Conservation (phyloP, 192 early-diverging fungal species). For the Coemansia sp. region DNA sequence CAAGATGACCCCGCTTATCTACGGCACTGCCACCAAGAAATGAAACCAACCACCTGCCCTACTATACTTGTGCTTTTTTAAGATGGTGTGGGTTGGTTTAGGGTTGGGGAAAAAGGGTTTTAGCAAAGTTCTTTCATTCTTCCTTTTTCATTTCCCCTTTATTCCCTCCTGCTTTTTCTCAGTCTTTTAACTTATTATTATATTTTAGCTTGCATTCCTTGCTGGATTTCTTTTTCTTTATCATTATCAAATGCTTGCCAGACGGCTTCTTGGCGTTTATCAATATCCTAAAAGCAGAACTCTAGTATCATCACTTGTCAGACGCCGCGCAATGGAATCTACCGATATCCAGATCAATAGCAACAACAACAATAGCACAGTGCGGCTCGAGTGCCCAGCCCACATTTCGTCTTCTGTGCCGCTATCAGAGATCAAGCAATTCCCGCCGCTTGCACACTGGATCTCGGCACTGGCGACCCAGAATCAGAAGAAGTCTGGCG, state of each 20-base stretch:
- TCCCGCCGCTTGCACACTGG: conserved; percentile 39
- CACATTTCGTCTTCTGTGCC: not conserved
- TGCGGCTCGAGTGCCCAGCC: conserved; percentile 21
- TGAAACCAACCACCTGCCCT: not conserved
- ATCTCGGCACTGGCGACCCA: conserved; percentile 23
- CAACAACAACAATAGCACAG: not conserved
- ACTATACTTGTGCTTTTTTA: conserved; percentile 1
- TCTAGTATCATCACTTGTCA: not conserved
- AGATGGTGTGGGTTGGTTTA: not conserved
- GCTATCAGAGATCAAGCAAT: conserved; percentile 18
- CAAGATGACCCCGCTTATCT: conserved; percentile 30
- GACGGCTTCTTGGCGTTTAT: not conserved
- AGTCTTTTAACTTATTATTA: too few relatives aligned
- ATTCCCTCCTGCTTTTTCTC: too few relatives aligned
- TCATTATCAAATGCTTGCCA: not conserved
- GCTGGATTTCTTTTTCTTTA: not conserved
- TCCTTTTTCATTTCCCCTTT: too few relatives aligned
- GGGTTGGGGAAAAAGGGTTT: not conserved
- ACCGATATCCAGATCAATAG: not conserved
- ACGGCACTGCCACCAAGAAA: conserved; percentile 32
- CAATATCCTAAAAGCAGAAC: not conserved
- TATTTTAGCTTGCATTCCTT: too few relatives aligned
- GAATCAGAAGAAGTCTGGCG: not conserved
- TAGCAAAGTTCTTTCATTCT: too few relatives aligned
- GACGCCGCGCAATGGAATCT: not conserved